These are phyloP conservation scores for Aspergillus indologenus DNA, from an alignment of 495 filamentous ascomycete genomes.

Conservation along the genomic window DNA sequence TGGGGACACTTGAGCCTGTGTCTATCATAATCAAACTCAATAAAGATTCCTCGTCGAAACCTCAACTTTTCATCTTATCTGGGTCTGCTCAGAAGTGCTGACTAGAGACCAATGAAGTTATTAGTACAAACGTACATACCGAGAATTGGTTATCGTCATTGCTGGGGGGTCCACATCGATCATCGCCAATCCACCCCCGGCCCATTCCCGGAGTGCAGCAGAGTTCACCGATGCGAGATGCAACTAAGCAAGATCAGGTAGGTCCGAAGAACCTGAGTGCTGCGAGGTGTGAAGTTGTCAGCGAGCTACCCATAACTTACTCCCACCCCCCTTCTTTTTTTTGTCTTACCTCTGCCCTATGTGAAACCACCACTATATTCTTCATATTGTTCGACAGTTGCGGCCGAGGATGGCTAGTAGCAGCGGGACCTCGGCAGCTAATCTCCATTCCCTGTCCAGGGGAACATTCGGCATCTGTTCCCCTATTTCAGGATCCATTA, in stretches of 20 bases:
- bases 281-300: not conserved
- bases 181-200: conserved; percentile 3
- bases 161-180: conserved; percentile 5
- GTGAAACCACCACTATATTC: not conserved
- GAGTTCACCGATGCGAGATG: not conserved
- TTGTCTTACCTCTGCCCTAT: not conserved
- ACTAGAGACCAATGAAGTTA: not conserved
- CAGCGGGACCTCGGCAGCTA: conserved; percentile 8
- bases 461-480: conserved; percentile 8
- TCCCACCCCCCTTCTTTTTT: not conserved
- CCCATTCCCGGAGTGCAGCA: not conserved
- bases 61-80: not conserved
- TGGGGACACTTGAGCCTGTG: not conserved
- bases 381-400: not conserved
- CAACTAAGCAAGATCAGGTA: not conserved
- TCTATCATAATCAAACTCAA: conserved; percentile 2
- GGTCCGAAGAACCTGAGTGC: too few species aligned
- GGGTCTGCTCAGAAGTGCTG: not conserved
- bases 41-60: not conserved
- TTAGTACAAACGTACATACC: not conserved
- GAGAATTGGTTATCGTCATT: not conserved
- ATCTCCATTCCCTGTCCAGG: not conserved
- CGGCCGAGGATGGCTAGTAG: not conserved
- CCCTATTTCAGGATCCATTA: conserved; percentile 8
- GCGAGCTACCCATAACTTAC: not conserved